Evolutionary conservation across 2,329 filamentous ascomycete species (phyloP).

Genomic region (Trichothecium sympodiale): DNA sequence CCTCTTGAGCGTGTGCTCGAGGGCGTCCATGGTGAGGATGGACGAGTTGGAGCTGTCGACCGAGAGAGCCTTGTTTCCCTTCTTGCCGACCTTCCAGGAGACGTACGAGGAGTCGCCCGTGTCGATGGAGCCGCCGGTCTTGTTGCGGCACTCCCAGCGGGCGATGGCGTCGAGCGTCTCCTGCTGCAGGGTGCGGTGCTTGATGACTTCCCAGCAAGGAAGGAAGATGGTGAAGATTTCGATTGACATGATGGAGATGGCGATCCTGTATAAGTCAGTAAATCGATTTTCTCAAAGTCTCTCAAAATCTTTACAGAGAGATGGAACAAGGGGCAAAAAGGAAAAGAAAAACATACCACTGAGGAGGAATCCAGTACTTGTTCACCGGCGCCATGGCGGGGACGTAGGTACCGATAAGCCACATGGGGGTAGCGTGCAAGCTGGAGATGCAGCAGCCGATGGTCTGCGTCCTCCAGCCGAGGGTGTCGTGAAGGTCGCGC

Average conservation of each 20-base stretch:
- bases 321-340: neutral
- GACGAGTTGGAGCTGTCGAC: constrained; percentile 20
- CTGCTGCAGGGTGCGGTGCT: constrained; percentile 24
- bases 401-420: constrained; percentile 48
- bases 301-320: neutral
- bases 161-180: constrained; percentile 33
- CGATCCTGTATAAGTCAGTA: constrained; percentile 14
- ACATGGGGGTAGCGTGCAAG: constrained; percentile 55
- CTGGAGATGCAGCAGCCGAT: constrained; percentile 36
- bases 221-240: constrained; percentile 52
- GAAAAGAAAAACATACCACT: constrained; percentile 48
- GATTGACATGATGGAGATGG: constrained; percentile 46
- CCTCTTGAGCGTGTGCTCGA: constrained; percentile 48
- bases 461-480: constrained; percentile 54
- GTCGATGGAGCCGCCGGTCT: constrained; percentile 13
- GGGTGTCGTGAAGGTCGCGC: constrained; percentile 49
- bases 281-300: neutral
- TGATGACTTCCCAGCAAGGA: constrained; percentile 47
- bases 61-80: constrained; percentile 17
- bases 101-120: constrained; percentile 17
- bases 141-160: constrained; percentile 29
- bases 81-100: constrained; percentile 21
- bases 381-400: constrained; percentile 41
- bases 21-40: constrained; percentile 44
- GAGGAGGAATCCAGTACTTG: constrained; percentile 44